These are phyloP conservation scores for Aspergillus brasiliensis DNA, from an alignment of 2,329 filamentous ascomycete genomes.

Conservation along the genomic window DNA sequence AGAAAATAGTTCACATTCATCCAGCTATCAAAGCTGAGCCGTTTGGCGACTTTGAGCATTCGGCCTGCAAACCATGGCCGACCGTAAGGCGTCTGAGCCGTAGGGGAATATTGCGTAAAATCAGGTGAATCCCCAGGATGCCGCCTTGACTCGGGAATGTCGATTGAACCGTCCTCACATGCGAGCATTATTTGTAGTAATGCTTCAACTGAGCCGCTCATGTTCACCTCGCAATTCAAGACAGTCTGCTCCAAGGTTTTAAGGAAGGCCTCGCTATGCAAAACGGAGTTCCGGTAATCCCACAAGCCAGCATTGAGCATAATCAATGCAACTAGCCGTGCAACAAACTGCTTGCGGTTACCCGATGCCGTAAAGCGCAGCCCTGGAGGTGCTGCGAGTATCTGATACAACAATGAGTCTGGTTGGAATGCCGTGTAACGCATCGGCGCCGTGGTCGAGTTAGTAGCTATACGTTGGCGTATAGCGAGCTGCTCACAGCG, in stretches of 20 bases:
- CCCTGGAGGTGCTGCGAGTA: constrained; percentile 36
- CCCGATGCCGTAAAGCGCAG: constrained; percentile 38
- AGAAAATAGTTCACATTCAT: constrained; percentile 39
- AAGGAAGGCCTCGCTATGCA: constrained; percentile 37
- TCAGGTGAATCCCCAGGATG: constrained; percentile 19
- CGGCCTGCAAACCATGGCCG: constrained; percentile 44
- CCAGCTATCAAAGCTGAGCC: constrained; percentile 37
- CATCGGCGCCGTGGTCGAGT: constrained; percentile 17
- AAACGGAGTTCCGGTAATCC: constrained; percentile 40
- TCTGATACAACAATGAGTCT: constrained; percentile 33
- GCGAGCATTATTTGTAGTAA: constrained; percentile 42
- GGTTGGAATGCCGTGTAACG: constrained; percentile 34
- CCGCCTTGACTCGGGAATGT: neutral
- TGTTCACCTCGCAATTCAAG: constrained; percentile 38
- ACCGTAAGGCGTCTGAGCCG: constrained; percentile 27
- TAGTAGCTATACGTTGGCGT: constrained; percentile 26
- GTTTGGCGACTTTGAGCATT: constrained; percentile 45
- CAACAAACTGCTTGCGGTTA: constrained; percentile 43
- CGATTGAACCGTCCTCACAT: constrained; percentile 33
- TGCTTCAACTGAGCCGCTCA: constrained; percentile 42
- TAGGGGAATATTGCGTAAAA: constrained; percentile 32
- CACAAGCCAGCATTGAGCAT: constrained; percentile 44
- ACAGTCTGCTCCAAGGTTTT: constrained; percentile 33
- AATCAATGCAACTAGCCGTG: constrained; percentile 38
- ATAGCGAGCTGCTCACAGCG: constrained; percentile 41